Percentiles rank a stretch among this genome's conserved stretches.
Evolutionary conservation across 2,329 filamentous ascomycete species (phyloP).

Genomic region (Stemphylium beticola): DNA sequence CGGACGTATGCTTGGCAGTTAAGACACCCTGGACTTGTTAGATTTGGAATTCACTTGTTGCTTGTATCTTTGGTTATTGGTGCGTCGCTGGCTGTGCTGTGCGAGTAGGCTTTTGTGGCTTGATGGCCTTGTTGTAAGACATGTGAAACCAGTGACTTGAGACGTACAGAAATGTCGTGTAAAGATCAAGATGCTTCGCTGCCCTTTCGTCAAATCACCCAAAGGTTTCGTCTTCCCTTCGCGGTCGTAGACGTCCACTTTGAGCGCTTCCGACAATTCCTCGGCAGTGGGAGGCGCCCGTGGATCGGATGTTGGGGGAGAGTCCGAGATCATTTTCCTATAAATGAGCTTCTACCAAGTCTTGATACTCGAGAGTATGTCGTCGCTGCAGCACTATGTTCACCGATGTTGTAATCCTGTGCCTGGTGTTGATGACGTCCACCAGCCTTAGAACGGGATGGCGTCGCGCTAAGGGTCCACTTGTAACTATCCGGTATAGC

Average conservation of each 20-base stretch:
- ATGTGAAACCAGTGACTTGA: background rate
- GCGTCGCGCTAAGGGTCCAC: no score
- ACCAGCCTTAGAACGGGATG: no score
- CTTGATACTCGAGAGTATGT: no score
- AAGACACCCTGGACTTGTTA: constrained; percentile 25
- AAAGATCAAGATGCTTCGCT: constrained; percentile 27
- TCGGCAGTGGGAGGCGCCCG: constrained; percentile 3
- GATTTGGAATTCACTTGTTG: background rate
- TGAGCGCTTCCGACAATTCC: constrained; percentile 21
- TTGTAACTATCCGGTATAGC: no score
- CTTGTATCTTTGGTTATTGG: background rate
- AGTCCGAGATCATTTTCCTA: no score
- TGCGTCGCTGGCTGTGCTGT: background rate
- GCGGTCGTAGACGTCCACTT: constrained; percentile 26
- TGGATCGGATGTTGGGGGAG: background rate
- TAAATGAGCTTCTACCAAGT: no score
- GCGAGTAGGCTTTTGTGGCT: background rate
- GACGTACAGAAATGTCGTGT: constrained; percentile 31
- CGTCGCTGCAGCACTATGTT: no score
- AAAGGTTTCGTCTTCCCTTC: constrained; percentile 19
- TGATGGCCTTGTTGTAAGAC: no score
- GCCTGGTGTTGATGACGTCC: no score
- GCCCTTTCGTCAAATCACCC: constrained; percentile 22
- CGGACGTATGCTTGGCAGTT: constrained; percentile 35
- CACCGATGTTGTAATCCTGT: no score